phyloP scores from a whole-genome alignment of 768 basidiomycete species.

The Candolleomyces aberdarensis region DNA sequence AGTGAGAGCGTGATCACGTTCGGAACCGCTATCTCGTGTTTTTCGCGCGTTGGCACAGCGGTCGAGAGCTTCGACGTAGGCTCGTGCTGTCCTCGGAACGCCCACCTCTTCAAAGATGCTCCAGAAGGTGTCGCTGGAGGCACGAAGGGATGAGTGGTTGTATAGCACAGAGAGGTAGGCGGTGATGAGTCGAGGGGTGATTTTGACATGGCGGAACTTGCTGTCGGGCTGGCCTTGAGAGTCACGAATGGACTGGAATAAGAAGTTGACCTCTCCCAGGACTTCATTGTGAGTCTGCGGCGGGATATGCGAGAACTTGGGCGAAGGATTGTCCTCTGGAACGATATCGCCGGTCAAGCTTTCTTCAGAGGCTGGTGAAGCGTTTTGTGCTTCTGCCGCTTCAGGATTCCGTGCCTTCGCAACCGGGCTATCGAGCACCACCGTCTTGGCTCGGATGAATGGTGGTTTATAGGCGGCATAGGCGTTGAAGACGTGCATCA shows the following conservation, averaged over 20 bases:
- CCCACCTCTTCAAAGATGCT: slow-evolving; percentile 41
- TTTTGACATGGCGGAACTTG: slow-evolving; percentile 54
- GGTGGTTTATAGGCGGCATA: slow-evolving; percentile 81
- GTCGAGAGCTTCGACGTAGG: slow-evolving; percentile 67
- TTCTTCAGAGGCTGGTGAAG: background rate
- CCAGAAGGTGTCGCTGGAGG: slow-evolving; percentile 47
- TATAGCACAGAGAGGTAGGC: slow-evolving; percentile 82
- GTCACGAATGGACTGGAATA: slow-evolving; percentile 59
- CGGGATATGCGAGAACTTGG: slow-evolving; percentile 51
- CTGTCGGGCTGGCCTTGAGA: slow-evolving; percentile 7
- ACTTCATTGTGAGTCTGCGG: slow-evolving; percentile 76
- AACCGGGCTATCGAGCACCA: slow-evolving; percentile 26
- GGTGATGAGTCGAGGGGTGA: slow-evolving; percentile 66
- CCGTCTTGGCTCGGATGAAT: slow-evolving; percentile 52
- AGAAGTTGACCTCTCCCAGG: slow-evolving; percentile 59
- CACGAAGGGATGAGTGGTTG: slow-evolving; percentile 46
- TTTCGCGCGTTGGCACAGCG: slow-evolving; percentile 47
- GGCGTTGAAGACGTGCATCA: slow-evolving; percentile 84
- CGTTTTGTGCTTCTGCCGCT: background rate
- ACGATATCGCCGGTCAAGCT: background rate
- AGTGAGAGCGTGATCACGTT: slow-evolving; percentile 37
- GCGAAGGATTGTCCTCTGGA: slow-evolving; percentile 14
- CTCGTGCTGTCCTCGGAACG: slow-evolving; percentile 47
- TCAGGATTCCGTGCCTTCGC: background rate
- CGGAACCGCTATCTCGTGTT: slow-evolving; percentile 33